Evolutionary conservation across 805 yeast genomes (phyloP), one percentile per base, ranked within the genome.

Genomic region (Teunomyces funiuensis): DNA sequence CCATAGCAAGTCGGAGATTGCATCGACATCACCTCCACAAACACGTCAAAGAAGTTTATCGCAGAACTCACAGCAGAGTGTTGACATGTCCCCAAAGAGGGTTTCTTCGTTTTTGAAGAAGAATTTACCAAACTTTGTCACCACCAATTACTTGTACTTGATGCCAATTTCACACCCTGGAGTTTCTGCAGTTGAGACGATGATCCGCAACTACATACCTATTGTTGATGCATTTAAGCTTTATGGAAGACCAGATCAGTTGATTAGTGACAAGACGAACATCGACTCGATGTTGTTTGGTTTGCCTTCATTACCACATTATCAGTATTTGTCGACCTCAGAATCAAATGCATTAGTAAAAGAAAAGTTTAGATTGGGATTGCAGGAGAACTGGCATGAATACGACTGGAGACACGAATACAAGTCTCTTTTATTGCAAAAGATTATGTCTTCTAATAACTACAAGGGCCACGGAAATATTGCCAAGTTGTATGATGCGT

Each of bases 81-180:
- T 31, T 11, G 33, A 33, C 13, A 10, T 29, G 2, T 42, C 33
- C 17, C 44, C 47, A 15, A 40, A 33, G 40, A 41, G 44, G 17
- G 43, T 46, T 22, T 42, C 59, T 3, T 40, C 50, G 6, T 61
- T 61, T 45, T 54, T 64, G 49, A 61, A 62, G 45, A 63, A 63
- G 43, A 54, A 59, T 36, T 48, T 51, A 36, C 31, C 28, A 25
- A 50, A 57, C 39, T 66, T 63, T 41, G 67, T 61, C 13, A 43
- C 54, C 28, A 63, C 74, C 16, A 56, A 61, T 41, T 65, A 61
- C 45, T 50, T 88, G 38, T 88, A 87, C 58, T 61, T 88, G 54
- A 79, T 85, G 71, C 93, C 95, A 3, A 80, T 76, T 40, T 57
- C 77, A 18, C 95, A 85, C 60, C 81, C 83, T 3, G 85, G 87